Percentiles rank a stretch among this genome's conserved stretches.
Conservation (phyloP, 75 land plant genomes). For the Sequoia sempervirens region DNA sequence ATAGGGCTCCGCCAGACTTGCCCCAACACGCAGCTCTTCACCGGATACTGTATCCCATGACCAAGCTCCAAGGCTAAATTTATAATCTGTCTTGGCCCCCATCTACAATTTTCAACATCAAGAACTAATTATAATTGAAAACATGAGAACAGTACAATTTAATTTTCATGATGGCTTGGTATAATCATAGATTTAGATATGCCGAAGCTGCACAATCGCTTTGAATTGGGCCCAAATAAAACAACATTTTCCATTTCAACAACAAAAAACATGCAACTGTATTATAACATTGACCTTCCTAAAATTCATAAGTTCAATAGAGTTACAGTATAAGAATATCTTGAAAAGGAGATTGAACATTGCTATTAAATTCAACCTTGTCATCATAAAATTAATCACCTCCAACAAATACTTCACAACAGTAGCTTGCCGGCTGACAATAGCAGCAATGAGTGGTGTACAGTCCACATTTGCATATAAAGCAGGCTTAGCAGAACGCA, state of each 20-base stretch:
- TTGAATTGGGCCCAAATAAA: not conserved
- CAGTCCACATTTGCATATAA: conserved; percentile 56
- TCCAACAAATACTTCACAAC: conserved; percentile 44
- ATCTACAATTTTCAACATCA: conserved; percentile 19
- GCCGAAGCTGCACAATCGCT: not conserved
- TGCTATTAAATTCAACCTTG: conserved; percentile 8
- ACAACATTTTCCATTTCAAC: not conserved
- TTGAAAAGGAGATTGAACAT: not conserved
- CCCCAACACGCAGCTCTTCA: conserved; percentile 55
- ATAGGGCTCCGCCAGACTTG: conserved; percentile 54
- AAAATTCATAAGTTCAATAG: not conserved
- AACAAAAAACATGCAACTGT: not conserved
- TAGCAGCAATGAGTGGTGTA: conserved; percentile 49
- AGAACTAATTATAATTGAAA: not conserved
- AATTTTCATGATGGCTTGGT: not conserved
- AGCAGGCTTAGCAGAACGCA: conserved; percentile 47
- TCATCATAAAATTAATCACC: conserved; percentile 19
- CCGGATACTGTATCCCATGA: conserved; percentile 47
- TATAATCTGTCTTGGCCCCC: conserved; percentile 37
- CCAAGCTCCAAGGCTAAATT: conserved; percentile 49
- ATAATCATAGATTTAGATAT: conserved; percentile 6
- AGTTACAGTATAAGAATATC: not conserved
- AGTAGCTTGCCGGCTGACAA: conserved; percentile 40
- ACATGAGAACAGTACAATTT: not conserved
- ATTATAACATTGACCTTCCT: not conserved